Evolutionary conservation across 1,284 basidiomycete species (phyloP), one percentile per base, ranked within the genome.

Genomic region (Amylostereum areolatum): DNA sequence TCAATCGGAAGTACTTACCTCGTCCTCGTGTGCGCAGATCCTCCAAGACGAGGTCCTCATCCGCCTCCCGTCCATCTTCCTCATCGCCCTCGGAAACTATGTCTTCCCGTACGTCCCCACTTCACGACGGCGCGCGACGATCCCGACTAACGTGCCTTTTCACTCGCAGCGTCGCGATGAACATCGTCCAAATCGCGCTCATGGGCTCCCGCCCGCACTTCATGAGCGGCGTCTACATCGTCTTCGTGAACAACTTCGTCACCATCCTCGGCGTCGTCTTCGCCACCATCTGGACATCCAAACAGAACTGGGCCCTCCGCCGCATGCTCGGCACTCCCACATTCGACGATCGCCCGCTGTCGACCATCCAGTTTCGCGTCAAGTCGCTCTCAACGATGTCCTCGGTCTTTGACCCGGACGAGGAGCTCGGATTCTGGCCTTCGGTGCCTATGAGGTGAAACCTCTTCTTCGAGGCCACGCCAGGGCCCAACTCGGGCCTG

Each of bases 231-330:
- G 52, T 55, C 6, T 62, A 61, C 48, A 51, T 66, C 25, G 45
- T 62, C 43, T 52, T 62, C 28, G 43, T 58, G 12, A 62, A 63
- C 46, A 59, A 59, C 43, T 68, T 65, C 47, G 51, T 69, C 44
- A 59, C 60, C 33, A 70, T 70, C 45, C 55, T 70, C 28, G 67
- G 68, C 3, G 62, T 69, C 7, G 62, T 70, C 25, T 66, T 71
- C 42, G 68, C 66, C 32, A 70, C 69, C 0, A 58, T 70, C 36
- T 70, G 68, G 68, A 62, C 65, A 2, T 60, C 55, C 30, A 55
- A 49, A 41, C 48, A 55, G 43, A 56, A 55, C 50, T 56, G 55
- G 55, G 45, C 53, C n/a, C 11, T 46, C 10, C 52, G 53, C 33
- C 43, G 42, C 39, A 52, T 53, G 51, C 41, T 46, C 36, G 52